Evolutionary conservation across 2,329 filamentous ascomycete species (phyloP).

Genomic region (Pseudopyricularia javanii): DNA sequence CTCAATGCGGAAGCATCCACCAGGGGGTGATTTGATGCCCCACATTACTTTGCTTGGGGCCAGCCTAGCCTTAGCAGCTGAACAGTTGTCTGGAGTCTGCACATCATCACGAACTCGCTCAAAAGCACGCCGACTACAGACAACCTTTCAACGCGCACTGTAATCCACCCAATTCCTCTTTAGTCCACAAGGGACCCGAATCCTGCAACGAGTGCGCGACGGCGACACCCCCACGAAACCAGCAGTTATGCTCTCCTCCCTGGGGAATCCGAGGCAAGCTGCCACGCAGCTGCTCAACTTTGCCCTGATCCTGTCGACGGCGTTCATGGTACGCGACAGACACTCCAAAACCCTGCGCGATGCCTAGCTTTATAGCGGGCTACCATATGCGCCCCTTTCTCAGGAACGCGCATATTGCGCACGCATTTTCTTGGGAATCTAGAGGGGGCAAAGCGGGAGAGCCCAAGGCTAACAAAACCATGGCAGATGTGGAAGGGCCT

Average conservation of each 20-base stretch:
- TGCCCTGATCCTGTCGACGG: constrained; percentile 76
- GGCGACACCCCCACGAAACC: background rate
- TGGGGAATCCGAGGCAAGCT: constrained; percentile 68
- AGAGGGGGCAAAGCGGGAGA: background rate
- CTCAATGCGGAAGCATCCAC: background rate
- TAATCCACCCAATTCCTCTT: background rate
- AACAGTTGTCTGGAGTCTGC: background rate
- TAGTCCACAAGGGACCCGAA: background rate
- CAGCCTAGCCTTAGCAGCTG: background rate
- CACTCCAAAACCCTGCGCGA: background rate
- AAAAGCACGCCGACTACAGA: background rate
- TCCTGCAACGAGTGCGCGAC: background rate
- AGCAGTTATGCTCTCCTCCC: constrained; percentile 50
- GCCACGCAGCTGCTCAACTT: constrained; percentile 81
- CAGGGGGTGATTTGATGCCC: background rate
- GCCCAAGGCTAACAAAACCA: constrained; percentile 7
- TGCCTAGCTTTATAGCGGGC: no score
- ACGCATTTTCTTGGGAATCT: no score
- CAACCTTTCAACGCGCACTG: no score
- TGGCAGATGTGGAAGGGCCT: constrained; percentile 77
- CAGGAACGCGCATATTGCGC: no score
- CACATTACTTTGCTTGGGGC: background rate
- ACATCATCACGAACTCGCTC: background rate
- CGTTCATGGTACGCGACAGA: constrained; percentile 61
- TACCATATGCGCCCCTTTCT: no score